Conservation (phyloP, 2,329 filamentous ascomycete species). For the Cytospora chrysosperma region DNA sequence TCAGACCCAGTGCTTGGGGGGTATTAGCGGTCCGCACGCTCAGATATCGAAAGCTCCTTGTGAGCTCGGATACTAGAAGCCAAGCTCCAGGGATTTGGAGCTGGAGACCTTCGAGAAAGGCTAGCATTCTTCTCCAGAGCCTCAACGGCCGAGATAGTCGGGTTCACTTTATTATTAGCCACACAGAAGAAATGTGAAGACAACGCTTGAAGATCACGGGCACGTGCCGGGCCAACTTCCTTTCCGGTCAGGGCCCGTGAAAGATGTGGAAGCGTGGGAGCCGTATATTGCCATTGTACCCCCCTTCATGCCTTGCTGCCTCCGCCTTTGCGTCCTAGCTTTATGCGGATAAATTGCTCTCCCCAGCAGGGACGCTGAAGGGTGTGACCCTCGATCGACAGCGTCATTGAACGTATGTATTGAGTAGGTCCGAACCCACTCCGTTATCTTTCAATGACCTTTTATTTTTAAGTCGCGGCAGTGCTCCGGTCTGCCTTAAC, state of each 20-base stretch:
- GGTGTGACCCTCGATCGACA: neutral
- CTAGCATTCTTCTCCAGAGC: neutral
- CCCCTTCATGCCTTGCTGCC: neutral
- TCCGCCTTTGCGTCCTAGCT: neutral
- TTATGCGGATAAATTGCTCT: neutral
- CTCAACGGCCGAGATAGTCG: neutral
- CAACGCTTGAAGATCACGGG: neutral
- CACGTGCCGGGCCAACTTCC: neutral
- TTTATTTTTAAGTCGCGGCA: neutral
- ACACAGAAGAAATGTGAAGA: neutral
- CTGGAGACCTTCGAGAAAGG: neutral
- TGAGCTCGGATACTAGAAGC: neutral
- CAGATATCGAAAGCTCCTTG: neutral
- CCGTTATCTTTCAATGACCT: too few relatives aligned
- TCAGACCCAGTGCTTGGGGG: neutral
- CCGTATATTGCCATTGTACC: neutral
- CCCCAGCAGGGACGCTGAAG: neutral
- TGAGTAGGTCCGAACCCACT: neutral
- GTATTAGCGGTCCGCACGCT: neutral
- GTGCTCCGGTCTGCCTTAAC: neutral
- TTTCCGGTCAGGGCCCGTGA: neutral
- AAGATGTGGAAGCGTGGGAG: neutral
- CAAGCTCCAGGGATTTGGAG: neutral
- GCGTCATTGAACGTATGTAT: neutral
- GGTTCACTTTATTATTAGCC: neutral